phyloP scores from a whole-genome alignment of 805 yeast genomes.

The Yarrowia sp. region DNA sequence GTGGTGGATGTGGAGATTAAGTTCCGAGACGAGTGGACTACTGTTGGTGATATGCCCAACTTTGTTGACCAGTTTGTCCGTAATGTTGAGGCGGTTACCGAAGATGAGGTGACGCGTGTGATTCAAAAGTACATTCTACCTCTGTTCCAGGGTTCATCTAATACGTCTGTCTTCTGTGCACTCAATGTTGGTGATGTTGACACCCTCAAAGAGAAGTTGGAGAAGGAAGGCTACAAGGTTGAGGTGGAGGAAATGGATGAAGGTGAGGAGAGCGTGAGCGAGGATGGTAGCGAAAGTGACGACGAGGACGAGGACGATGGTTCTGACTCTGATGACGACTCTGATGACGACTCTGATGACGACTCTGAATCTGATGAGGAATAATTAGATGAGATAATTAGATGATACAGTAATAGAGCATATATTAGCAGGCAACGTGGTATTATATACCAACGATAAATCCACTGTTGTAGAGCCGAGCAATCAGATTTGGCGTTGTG shows the following conservation, averaged over 20 bases:
- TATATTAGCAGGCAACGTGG: neutral
- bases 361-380: neutral
- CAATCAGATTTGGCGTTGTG: too few species aligned
- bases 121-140: slow-evolving; percentile 62
- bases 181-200: slow-evolving; percentile 66
- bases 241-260: slow-evolving; percentile 51
- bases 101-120: slow-evolving; percentile 46
- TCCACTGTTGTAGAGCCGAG: too few species aligned
- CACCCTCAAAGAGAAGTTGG: slow-evolving; percentile 49
- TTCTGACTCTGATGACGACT: slow-evolving; percentile 25
- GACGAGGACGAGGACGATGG: slow-evolving; percentile 32
- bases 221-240: slow-evolving; percentile 58
- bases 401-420: neutral
- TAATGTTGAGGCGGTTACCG: slow-evolving; percentile 50
- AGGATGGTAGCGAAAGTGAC: slow-evolving; percentile 33
- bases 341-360: neutral
- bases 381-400: neutral
- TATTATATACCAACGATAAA: too few species aligned
- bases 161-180: slow-evolving; percentile 64
- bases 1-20: slow-evolving; percentile 64
- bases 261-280: slow-evolving; percentile 33
- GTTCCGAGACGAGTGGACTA: slow-evolving; percentile 36
- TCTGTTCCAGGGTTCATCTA: slow-evolving; percentile 53
- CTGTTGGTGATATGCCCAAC: neutral
- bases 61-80: slow-evolving; percentile 46